Base-by-base conservation (phyloP, 371 early-diverging fungal genomes). In the Rhizomucor miehei region DNA sequence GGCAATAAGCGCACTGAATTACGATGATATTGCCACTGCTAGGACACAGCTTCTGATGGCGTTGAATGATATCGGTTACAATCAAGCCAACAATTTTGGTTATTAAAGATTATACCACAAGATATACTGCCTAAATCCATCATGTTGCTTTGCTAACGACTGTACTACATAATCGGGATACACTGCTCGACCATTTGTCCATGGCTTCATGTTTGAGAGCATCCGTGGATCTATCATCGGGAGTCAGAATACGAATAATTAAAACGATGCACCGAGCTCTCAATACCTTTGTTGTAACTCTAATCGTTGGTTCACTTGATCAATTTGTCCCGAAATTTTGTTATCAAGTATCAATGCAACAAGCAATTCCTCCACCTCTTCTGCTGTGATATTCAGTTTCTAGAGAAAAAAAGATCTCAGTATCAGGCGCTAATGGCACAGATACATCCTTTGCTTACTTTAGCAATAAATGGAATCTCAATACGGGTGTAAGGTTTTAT, bases 1-100 rank as follows among this genome's bases (percentile, higher is more conserved):
- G 82, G 98, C 95, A 1, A 90, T 95, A 54, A 95, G 95, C 62
- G 93, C 98, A 0, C 63, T 98, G 19, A 89, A 95, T 51, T 97
- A 94, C 60, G 97, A 96, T 56, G 98, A 98, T 66, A 77, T 97
- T 13, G 64, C 72, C 4, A 89, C 91, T 0, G 97, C 98, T 0
- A 76, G 94, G 10, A 77, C 84, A 0, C 90, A 95, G 59, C 66
- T 98, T 43, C 77, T 89, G 51, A 73, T 81, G 51, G 97, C 97
- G 11, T 65, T 95, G 24, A 62, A 71, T 23, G 65, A 71, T 17
- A 46, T 77, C 43, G 77, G 77, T 1, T 77, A 56, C 44, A 73
- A 71, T 47, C 68, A 62, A 24, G 46, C 55, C 1, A 77, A 77
- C 51, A 74, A 77, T 51, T 77, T 69, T 65, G 74, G 73, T 14